Base-by-base conservation (phyloP, 208 protist species). In the Trypanosoma brucei region DNA sequence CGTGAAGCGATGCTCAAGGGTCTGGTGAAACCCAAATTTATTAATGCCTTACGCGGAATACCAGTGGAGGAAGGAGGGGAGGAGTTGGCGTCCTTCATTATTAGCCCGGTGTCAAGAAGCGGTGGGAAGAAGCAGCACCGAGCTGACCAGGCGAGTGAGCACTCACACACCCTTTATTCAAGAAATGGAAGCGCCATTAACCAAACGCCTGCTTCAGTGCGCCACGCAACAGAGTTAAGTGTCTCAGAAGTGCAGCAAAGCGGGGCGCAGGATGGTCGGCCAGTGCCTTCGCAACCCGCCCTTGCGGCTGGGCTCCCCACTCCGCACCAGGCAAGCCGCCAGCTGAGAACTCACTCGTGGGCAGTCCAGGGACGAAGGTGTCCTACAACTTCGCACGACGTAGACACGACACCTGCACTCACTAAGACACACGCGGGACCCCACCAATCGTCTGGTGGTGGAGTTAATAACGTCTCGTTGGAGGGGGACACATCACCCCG, bases 11-110 rank as follows among this genome's bases (percentile, higher is more conserved):
- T 34, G 30, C 31, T 72, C 8, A 13, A 45, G 4, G 55, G 60
- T 34, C 59, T 72, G 61, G 55, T 72, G 8, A 65, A 67, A 54
- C 52, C n/a, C 44, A 55, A 72, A 42, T 72, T 59, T 62, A 72
- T 72, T 63, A 2, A 38, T n/a, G 50, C 40, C n/a, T 36, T 72
- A 22, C 67, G 67, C 45, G 55, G 60, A 37, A 30, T 67, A 5
- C 60, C 60, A 3, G 30, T 57, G 33, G 6, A 13, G 3, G 60
- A 52, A 0, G 46, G 11, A 36, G 60, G 62, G 8, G 60, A 72
- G 14, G 67, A 62, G 3, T 53, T 44, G 22, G 4, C 59, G 3
- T 2, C 48, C 7, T 13, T 13, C 31, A 49, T 37, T n/a, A 7
- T 50, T 5, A 22, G n/a, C 3, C 36, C 35, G 3, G 11, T 0